These are phyloP conservation scores for Canavalia gladiata DNA, from an alignment of 306 rosid genomes.

Conservation along the genomic window DNA sequence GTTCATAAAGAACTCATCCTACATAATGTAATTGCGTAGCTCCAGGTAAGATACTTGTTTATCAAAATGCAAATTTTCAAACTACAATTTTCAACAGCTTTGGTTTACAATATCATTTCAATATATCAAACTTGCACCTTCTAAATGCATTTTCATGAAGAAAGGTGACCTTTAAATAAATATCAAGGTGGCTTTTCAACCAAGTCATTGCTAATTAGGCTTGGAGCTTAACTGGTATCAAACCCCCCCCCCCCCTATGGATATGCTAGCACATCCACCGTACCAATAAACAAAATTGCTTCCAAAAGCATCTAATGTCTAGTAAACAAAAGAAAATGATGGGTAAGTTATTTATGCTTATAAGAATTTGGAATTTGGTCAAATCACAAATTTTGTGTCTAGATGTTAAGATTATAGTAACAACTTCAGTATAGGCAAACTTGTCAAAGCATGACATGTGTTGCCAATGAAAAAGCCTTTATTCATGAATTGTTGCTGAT, in stretches of 20 bases:
- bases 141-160: constrained; percentile 17
- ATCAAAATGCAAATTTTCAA: not conserved
- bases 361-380: constrained; percentile 7
- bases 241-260: not conserved
- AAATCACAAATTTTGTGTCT: not conserved
- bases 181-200: not conserved
- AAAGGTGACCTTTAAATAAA: not conserved
- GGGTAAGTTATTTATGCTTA: not conserved
- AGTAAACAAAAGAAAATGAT: not conserved
- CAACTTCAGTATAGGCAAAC: not conserved
- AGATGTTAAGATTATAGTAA: not conserved
- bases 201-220: not conserved
- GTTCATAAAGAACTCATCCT: constrained; percentile 16
- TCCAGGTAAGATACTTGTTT: too few species aligned
- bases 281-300: not conserved
- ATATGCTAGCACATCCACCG: not conserved
- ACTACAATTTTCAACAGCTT: not conserved
- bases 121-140: constrained; percentile 26
- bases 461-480: not conserved
- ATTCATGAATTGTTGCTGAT: not conserved
- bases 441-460: not conserved
- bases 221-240: not conserved
- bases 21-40: constrained; percentile 4
- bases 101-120: not conserved
- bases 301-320: not conserved